A percentile compares a stretch with the other conserved stretches of the same genome.
These are phyloP conservation scores for Xylaria hypoxylon DNA, from an alignment of 2,329 filamentous ascomycete genomes.

Conservation along the genomic window DNA sequence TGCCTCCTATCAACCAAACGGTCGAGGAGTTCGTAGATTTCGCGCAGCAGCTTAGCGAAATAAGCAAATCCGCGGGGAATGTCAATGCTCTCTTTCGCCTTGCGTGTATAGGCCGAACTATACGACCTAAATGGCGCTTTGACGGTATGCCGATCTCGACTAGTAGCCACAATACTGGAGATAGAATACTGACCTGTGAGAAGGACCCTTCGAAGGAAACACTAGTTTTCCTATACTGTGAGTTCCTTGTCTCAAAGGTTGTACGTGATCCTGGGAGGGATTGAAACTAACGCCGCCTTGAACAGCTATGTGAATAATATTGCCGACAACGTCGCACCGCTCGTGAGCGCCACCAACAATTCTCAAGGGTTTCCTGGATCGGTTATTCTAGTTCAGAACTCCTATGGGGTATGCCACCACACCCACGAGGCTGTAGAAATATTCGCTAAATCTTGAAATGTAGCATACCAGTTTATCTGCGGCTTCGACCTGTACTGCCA, in stretches of 20 bases:
- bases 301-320: constrained; percentile 51
- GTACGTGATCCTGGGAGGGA: background rate
- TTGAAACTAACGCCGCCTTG: background rate
- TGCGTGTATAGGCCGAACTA: constrained; percentile 50
- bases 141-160: constrained; percentile 20
- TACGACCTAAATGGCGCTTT: constrained; percentile 49
- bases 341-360: constrained; percentile 50
- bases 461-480: constrained; percentile 64
- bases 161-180: background rate
- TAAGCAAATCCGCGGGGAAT: constrained; percentile 59
- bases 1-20: constrained; percentile 48
- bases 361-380: constrained; percentile 57
- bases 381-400: constrained; percentile 61
- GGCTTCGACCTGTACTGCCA: constrained; percentile 58
- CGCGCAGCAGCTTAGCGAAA: constrained; percentile 50
- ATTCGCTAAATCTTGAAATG: background rate
- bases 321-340: constrained; percentile 53
- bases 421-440: background rate
- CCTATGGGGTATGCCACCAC: constrained; percentile 59
- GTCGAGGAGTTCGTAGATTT: constrained; percentile 53
- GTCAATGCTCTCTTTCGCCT: constrained; percentile 55
- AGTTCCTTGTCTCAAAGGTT: background rate
- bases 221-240: constrained; percentile 52
- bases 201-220: constrained; percentile 50
- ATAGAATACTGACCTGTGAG: constrained; percentile 30